Evolutionary conservation across 129 eudicot species (phyloP), one percentile per base, ranked within the genome.

Genomic region (Flaveria robusta): DNA sequence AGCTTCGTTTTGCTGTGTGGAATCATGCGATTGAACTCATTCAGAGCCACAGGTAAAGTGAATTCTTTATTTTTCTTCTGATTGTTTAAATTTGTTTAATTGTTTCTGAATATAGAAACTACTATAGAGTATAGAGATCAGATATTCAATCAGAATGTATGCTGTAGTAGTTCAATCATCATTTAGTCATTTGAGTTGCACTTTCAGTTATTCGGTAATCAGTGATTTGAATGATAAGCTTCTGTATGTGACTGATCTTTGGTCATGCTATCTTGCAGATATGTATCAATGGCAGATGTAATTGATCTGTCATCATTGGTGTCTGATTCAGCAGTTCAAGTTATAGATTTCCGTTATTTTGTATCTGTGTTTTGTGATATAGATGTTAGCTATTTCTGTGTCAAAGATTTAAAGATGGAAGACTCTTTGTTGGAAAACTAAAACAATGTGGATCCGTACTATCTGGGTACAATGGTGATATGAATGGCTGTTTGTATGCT

Each of bases 241-340:
- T 16, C 22, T 50, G 10, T 47, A 27, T 23, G 72, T 19, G 67
- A 29, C 46, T 46, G 29, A 52, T 74, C 31, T 24, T 59, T 60
- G 39, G 71, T 71, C 46, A 54, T 70, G n/a, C n/a, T 75, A 81
- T 75, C 37, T 83, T 87, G 87, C 92, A 94, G 97, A 89, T 94
- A 94, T 71, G 71, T 89, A 62, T 94, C 99, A 62, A 84, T 94
- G 86, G 96, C 85, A 14, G 97, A 94, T 66, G 85, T 94, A n/a
- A 81, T 94, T 68, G 97, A 94, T 87, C 81, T 91, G 66, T 91
- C 97, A 64, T 71, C 86, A 74, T 77, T 90, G 77, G 77, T 77
- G 29, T 83, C 96, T 27, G 60, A 56, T 84, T 77, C 87, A 74
- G 77, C 85, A 58, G 83, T 91, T 73, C 77, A 74, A 77, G 69